phyloP scores from a whole-genome alignment of 1,284 basidiomycete species.

The Cronartium ribicola region DNA sequence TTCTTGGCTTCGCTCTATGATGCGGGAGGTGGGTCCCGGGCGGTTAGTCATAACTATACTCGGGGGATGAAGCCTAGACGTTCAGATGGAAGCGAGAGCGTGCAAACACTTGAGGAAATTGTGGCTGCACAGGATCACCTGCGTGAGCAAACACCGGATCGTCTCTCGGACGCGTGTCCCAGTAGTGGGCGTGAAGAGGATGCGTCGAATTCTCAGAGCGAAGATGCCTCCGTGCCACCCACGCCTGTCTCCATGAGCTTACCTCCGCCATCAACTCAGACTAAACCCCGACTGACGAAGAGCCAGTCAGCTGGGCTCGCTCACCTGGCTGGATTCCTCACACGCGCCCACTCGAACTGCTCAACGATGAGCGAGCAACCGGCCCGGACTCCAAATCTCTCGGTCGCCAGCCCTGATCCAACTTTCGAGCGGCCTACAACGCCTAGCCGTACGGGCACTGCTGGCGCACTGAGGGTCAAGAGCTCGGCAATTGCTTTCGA shows the following conservation, averaged over 20 bases:
- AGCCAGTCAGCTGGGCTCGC: conserved; percentile 16
- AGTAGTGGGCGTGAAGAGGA: conserved; percentile 1
- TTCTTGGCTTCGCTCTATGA: conserved; percentile 5
- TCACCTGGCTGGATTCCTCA: conserved; percentile 27
- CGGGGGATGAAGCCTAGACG: conserved; percentile 30
- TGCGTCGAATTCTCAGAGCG: not conserved
- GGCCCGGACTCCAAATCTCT: not conserved
- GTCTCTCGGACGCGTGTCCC: not conserved
- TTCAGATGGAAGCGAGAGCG: conserved; percentile 36
- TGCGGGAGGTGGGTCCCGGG: not conserved
- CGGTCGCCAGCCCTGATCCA: not conserved
- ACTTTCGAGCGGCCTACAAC: not conserved
- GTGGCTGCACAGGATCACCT: conserved; percentile 23
- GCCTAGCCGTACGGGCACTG: conserved; percentile 20
- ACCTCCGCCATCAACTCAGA: not conserved
- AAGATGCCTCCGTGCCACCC: not conserved
- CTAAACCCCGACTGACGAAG: not conserved
- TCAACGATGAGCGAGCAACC: conserved; percentile 1
- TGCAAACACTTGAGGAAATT: conserved; percentile 36
- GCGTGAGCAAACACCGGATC: conserved; percentile 4
- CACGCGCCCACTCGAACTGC: conserved; percentile 9
- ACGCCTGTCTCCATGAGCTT: not conserved
- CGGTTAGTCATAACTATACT: conserved; percentile 26
- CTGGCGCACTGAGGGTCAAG: conserved; percentile 31
- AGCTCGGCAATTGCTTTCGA: conserved; percentile 25